Conservation (phyloP, 2,329 filamentous ascomycete genomes). For the Neonectria coccinea region DNA sequence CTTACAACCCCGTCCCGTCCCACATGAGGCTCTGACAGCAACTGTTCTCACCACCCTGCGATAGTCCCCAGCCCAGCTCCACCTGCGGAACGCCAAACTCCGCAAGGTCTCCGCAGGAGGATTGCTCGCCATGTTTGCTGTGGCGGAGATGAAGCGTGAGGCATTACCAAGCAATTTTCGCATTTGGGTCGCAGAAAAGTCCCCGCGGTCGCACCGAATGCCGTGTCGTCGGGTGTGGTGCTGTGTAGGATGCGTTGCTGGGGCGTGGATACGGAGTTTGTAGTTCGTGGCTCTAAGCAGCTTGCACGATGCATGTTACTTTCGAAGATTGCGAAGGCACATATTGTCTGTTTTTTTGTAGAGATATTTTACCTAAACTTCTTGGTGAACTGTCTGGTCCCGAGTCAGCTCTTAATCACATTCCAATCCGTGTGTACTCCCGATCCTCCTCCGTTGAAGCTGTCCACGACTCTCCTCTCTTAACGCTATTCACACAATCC, state of each 20-base stretch:
- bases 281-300: background rate
- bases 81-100: slow-evolving; percentile 14
- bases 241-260: background rate
- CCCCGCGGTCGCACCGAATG: slow-evolving; percentile 20
- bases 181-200: slow-evolving; percentile 1
- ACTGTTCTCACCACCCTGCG: background rate
- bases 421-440: background rate
- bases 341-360: background rate
- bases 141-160: background rate
- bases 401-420: background rate
- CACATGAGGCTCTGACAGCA: background rate
- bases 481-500: too few species aligned
- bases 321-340: background rate
- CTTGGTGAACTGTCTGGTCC: background rate
- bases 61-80: background rate
- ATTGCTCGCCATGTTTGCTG: background rate
- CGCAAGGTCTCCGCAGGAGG: slow-evolving; percentile 10
- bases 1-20: background rate
- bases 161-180: background rate
- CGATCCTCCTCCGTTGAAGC: background rate
- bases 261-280: background rate
- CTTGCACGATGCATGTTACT: background rate
- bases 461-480: too few species aligned
- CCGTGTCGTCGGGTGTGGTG: background rate
- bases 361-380: background rate